A percentile compares a stretch with the other conserved stretches of the same genome.
Evolutionary conservation across 2,329 filamentous ascomycete genomes (phyloP).

Genomic region (Cladosporium velox): DNA sequence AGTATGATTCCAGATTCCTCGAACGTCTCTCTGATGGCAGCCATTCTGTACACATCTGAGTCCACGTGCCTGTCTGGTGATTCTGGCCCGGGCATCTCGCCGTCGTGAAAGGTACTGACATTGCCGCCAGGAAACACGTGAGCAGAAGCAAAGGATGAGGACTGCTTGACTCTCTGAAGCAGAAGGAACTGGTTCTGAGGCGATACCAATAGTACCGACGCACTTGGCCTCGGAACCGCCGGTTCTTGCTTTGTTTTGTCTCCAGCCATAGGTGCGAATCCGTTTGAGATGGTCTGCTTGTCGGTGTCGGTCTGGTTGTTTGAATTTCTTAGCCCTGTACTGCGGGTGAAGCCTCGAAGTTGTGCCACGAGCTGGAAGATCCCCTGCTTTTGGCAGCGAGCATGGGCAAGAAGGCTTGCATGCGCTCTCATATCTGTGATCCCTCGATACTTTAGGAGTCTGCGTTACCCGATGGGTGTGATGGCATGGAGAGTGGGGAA

Average conservation of each 20-base stretch:
- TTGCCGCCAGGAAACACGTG: slow-evolving; percentile 96
- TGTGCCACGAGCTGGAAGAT: not conserved
- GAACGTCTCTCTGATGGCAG: slow-evolving; percentile 87
- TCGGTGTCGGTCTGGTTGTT: slow-evolving; percentile 11
- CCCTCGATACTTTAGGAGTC: not conserved
- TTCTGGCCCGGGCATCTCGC: slow-evolving; percentile 53
- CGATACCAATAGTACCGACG: slow-evolving; percentile 80
- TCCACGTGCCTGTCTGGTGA: slow-evolving; percentile 67
- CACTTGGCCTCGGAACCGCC: slow-evolving; percentile 62
- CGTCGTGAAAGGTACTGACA: slow-evolving; percentile 76
- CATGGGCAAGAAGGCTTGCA: not conserved
- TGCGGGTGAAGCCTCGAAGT: not conserved
- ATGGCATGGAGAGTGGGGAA: slow-evolving; percentile 8
- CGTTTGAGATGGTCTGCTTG: slow-evolving; percentile 22
- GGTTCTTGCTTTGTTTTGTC: slow-evolving; percentile 41
- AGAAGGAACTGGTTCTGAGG: slow-evolving; percentile 84
- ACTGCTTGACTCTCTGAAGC: slow-evolving; percentile 80
- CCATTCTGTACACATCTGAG: slow-evolving; percentile 72
- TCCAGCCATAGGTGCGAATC: slow-evolving; percentile 22
- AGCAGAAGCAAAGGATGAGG: slow-evolving; percentile 81
- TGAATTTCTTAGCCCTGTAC: not conserved
- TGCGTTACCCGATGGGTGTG: not conserved
- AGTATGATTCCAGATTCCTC: slow-evolving; percentile 92
- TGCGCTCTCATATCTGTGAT: slow-evolving; percentile 6
- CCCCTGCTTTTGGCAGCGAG: not conserved